These are phyloP conservation scores for Guillardia theta DNA, from an alignment of 78 protist genomes.

Conservation along the genomic window DNA sequence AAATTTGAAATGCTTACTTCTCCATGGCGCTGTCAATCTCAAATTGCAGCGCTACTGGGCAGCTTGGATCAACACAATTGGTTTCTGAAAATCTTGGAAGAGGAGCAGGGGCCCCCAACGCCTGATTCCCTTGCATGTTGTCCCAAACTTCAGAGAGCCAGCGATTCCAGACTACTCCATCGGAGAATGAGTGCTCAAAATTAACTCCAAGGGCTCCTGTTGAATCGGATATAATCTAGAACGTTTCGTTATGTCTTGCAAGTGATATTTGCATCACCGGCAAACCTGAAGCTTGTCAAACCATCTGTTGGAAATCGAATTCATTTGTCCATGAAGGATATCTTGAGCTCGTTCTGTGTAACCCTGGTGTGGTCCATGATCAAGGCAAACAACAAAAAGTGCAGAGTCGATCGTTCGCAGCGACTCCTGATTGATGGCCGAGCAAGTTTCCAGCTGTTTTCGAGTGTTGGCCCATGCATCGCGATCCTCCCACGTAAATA, in stretches of 20 bases:
- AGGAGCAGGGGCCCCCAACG: too few relatives aligned
- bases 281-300: conserved; percentile 7
- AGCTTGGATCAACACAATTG: too few relatives aligned
- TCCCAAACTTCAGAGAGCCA: background rate
- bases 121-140: background rate
- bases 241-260: background rate
- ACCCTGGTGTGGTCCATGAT: background rate
- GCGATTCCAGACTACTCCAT: background rate
- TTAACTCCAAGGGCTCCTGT: background rate
- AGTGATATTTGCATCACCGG: too few relatives aligned
- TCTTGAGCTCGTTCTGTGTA: background rate
- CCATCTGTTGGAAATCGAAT: background rate
- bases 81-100: too few relatives aligned
- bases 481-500: background rate
- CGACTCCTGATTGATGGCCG: background rate
- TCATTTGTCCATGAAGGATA: background rate
- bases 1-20: too few relatives aligned
- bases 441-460: background rate
- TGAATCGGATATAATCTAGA: background rate
- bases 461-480: background rate
- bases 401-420: background rate
- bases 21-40: too few relatives aligned
- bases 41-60: too few relatives aligned
- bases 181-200: conserved; percentile 24
- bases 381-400: conserved; percentile 23